Conservation (phyloP, 2,329 filamentous ascomycete genomes). For the Beauveria sp. region DNA sequence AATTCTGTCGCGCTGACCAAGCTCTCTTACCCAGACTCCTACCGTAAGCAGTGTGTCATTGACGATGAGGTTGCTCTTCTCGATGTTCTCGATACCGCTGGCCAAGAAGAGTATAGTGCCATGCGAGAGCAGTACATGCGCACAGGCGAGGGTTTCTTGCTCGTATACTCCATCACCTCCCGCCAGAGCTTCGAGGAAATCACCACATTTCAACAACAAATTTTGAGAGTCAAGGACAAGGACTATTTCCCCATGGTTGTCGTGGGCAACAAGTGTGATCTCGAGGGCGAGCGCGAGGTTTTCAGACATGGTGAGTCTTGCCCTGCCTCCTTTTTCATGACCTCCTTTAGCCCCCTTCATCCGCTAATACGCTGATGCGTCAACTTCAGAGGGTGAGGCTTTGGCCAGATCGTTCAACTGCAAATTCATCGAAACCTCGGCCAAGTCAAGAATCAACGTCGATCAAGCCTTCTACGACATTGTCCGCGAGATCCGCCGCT, state of each 20-base stretch:
- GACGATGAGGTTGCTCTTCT: conserved; percentile 96
- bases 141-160: conserved; percentile 93
- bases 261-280: conserved; percentile 98
- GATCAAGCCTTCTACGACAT: conserved; percentile 99
- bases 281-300: conserved; percentile 87
- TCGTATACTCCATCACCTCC: conserved; percentile 97
- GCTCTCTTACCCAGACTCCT: conserved; percentile 63
- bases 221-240: conserved; percentile 97
- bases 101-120: conserved; percentile 97
- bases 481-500: conserved; percentile 93
- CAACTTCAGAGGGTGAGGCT: conserved; percentile 70
- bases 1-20: neutral
- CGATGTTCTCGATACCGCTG: conserved; percentile 95
- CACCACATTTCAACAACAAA: conserved; percentile 97
- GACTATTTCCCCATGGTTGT: conserved; percentile 99
- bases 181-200: conserved; percentile 98
- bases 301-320: conserved; percentile 74
- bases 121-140: conserved; percentile 99
- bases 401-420: conserved; percentile 84
- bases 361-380: conserved; percentile 2
- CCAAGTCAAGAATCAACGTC: conserved; percentile 96
- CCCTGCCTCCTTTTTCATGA: neutral
- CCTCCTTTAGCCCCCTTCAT: conserved; percentile 4
- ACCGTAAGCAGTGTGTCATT: conserved; percentile 99
- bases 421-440: conserved; percentile 98